Base-by-base conservation (phyloP, 208 protist genomes). In the Naegleria fowleri region DNA sequence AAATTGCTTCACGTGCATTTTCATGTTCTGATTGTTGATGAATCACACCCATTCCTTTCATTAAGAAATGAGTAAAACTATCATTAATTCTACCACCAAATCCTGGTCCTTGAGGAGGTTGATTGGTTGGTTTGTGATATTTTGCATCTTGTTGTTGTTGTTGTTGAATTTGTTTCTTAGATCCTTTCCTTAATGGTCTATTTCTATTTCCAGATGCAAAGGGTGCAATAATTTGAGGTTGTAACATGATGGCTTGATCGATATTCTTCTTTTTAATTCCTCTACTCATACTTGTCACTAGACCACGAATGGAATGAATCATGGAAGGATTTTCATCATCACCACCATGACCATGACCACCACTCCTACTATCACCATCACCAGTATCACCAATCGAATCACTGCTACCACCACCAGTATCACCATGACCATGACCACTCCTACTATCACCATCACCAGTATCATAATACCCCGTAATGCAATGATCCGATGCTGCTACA, bases 1-100 rank as follows among this genome's bases (percentile, higher is more conserved):
- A 40, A 43, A 90, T 36, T 9, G 86, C 86, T 39, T 90, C 86
- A 38, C 86, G 7, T 43, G 86, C n/a, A 90, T 90, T 39, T 38
- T 88, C 41, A 11, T 88, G 22, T 39, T 88, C 85, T 25, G 19
- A 38, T 29, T 9, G 0, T 22, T 36, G 16, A 15, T 58, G 29
- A n/a, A 58, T 19, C 5, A 38, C 16, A 38, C 85, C 85, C 39
- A 88, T 58, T 39, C 33, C 29, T 38, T 88, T 88, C 13, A 88
- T 29, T 39, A 88, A 58, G 9, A 88, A 39, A 38, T 88, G 85
- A 58, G 85, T 88, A 29, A 88, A 58, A 29, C 33, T 88, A 13
- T 88, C 85, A 25, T 11, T 58, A 58, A 88, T 38, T 33, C 25
- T 88, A 38, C 85, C 85, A 38, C 85, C 85, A 51, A 40, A 39